These are phyloP conservation scores for Amanita jacksonii DNA, from an alignment of 768 basidiomycete genomes.

Conservation along the genomic window DNA sequence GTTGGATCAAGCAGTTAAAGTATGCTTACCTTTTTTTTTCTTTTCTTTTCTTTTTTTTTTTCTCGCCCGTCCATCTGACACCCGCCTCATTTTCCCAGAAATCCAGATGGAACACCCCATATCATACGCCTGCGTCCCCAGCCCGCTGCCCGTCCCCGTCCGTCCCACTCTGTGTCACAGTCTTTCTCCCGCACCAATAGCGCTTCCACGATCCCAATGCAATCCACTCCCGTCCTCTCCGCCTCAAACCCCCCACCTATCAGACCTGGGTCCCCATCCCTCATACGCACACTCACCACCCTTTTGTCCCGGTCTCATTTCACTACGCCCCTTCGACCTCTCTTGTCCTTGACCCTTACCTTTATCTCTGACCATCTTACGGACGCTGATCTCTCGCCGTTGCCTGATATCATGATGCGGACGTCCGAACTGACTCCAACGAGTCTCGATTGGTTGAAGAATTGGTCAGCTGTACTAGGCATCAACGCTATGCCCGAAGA, in stretches of 20 bases:
- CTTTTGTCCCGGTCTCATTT: conserved; percentile 55
- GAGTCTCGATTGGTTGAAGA: conserved; percentile 58
- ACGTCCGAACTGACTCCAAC: conserved; percentile 50
- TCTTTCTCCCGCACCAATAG: neutral
- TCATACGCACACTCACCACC: conserved; percentile 40
- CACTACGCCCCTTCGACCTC: conserved; percentile 43
- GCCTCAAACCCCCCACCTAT: conserved; percentile 43
- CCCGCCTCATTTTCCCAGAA: conserved; percentile 14
- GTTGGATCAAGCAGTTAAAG: conserved; percentile 51
- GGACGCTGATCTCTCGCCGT: conserved; percentile 54
- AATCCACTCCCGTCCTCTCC: neutral
- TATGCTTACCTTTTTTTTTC: conserved; percentile 24
- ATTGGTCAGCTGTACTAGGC: conserved; percentile 34
- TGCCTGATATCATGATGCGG: conserved; percentile 50
- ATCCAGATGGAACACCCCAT: conserved; percentile 22
- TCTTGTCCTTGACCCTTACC: conserved; percentile 54
- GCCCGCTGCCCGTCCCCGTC: neutral
- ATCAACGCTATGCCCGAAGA: neutral
- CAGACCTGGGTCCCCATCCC: conserved; percentile 18
- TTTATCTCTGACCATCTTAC: conserved; percentile 60
- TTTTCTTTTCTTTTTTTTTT: conserved; percentile 4
- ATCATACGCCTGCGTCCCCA: conserved; percentile 8
- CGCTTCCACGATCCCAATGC: conserved; percentile 34
- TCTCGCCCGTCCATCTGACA: conserved; percentile 1
- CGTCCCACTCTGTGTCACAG: neutral